Evolutionary conservation across 2,329 filamentous ascomycete species (phyloP).

Genomic region (Colletotrichum australisinense): DNA sequence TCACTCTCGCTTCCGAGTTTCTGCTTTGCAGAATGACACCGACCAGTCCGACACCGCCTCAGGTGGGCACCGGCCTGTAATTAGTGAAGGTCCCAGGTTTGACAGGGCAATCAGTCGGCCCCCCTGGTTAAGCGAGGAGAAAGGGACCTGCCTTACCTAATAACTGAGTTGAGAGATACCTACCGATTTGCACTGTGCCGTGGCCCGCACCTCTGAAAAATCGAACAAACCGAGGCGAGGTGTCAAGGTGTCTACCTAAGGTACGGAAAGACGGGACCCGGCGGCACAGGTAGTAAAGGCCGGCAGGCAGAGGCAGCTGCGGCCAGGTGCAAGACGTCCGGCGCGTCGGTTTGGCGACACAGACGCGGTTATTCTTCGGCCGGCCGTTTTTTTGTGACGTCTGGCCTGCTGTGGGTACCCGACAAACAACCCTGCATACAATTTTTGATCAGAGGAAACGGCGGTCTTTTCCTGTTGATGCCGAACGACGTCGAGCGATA

Average conservation of each 20-base stretch:
- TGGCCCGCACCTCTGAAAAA: constrained; percentile 25
- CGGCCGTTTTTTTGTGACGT: constrained; percentile 19
- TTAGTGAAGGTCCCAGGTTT: constrained; percentile 14
- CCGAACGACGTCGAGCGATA: constrained; percentile 12
- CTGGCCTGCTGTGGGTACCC: constrained; percentile 6
- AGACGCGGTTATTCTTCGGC: constrained; percentile 22
- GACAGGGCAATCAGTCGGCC: constrained; percentile 2
- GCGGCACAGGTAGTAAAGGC: neutral
- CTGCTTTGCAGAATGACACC: neutral
- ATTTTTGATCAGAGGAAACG: constrained; percentile 25
- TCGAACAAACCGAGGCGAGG: neutral
- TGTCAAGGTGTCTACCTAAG: too few relatives aligned
- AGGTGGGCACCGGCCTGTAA: constrained; percentile 17
- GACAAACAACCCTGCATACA: constrained; percentile 17
- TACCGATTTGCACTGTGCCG: constrained; percentile 10
- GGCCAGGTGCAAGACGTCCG: neutral
- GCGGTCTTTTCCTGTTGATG: neutral
- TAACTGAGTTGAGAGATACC: neutral
- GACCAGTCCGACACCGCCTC: constrained; percentile 25
- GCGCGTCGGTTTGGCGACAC: neutral
- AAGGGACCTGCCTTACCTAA: neutral
- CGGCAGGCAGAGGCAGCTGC: neutral
- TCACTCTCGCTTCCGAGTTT: constrained; percentile 30
- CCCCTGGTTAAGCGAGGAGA: neutral
- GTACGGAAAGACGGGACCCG: neutral